Percentiles rank a stretch among this genome's conserved stretches.
phyloP scores from a whole-genome alignment of 2,329 filamentous ascomycete genomes.

The Arthroderma sp. region DNA sequence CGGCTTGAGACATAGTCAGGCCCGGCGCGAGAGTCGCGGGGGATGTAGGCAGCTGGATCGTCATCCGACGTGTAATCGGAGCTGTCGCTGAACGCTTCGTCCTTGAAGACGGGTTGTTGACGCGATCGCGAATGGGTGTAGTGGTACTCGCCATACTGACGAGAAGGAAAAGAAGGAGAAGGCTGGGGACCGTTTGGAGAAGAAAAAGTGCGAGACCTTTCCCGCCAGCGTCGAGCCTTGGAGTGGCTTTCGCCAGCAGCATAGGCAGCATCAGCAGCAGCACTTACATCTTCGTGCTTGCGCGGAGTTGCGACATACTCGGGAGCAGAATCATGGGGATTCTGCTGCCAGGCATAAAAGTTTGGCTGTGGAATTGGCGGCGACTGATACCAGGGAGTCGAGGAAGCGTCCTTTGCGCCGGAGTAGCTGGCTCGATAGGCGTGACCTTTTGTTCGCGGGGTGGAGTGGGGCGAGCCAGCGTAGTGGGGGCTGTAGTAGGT shows the following conservation, averaged over 20 bases:
- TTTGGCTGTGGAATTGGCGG: conserved; percentile 7
- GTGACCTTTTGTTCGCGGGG: conserved; percentile 38
- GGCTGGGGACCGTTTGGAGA: not conserved
- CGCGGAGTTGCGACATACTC: conserved; percentile 40
- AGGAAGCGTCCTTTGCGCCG: conserved; percentile 28
- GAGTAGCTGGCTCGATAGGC: conserved; percentile 44
- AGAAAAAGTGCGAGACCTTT: conserved; percentile 1
- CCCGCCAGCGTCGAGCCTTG: conserved; percentile 26
- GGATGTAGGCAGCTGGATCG: not conserved
- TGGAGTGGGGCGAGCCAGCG: conserved; percentile 28
- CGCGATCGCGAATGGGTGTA: conserved; percentile 24
- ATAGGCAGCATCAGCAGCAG: conserved; percentile 23
- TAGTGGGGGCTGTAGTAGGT: conserved; percentile 42
- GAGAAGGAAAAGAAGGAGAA: conserved; percentile 17
- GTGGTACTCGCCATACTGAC: conserved; percentile 19
- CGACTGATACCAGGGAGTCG: conserved; percentile 22
- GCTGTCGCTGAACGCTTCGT: conserved; percentile 41
- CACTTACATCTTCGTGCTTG: conserved; percentile 55
- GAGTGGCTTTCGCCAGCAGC: conserved; percentile 11
- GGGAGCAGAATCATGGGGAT: conserved; percentile 34
- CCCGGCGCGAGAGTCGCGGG: conserved; percentile 1
- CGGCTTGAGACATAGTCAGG: not conserved
- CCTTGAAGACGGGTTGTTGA: conserved; percentile 43
- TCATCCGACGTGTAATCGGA: conserved; percentile 25
- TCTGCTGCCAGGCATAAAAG: conserved; percentile 17